Conservation (phyloP, 306 rosid species). For the Malus sylvestris region DNA sequence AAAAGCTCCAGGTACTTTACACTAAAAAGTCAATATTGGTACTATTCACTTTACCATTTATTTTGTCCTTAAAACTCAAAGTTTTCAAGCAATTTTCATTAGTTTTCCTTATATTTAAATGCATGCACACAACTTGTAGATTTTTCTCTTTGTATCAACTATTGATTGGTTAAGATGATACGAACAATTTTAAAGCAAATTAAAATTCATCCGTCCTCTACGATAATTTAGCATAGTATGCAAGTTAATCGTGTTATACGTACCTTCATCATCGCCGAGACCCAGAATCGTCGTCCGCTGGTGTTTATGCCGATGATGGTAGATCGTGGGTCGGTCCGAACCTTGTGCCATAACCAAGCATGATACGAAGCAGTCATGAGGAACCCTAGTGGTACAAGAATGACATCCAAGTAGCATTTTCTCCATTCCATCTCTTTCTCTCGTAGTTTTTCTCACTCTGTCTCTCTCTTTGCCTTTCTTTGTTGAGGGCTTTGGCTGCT, state of each 20-base stretch:
- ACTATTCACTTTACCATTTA: too few species aligned
- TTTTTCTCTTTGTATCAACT: background rate
- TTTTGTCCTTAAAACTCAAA: too few species aligned
- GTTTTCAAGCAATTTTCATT: too few species aligned
- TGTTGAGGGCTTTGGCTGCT: background rate
- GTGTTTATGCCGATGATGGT: constrained; percentile 83
- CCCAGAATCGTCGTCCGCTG: constrained; percentile 74
- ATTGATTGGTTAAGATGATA: background rate
- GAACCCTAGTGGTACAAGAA: constrained; percentile 69
- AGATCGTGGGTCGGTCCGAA: constrained; percentile 53
- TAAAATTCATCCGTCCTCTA: background rate
- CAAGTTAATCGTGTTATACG: background rate
- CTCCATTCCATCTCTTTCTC: constrained; percentile 62
- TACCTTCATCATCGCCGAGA: constrained; percentile 76
- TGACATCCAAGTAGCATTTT: constrained; percentile 72
- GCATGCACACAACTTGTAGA: too few species aligned
- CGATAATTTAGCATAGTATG: background rate
- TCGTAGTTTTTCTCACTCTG: background rate
- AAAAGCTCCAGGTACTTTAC: too few species aligned
- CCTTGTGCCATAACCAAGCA: constrained; percentile 73
- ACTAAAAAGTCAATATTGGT: too few species aligned
- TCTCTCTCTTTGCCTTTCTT: background rate
- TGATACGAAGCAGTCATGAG: constrained; percentile 52
- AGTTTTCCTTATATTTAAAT: too few species aligned
- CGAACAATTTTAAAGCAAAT: background rate